Conservation (phyloP, 108 stramenopile species). For the Conticribra weissflogii region DNA sequence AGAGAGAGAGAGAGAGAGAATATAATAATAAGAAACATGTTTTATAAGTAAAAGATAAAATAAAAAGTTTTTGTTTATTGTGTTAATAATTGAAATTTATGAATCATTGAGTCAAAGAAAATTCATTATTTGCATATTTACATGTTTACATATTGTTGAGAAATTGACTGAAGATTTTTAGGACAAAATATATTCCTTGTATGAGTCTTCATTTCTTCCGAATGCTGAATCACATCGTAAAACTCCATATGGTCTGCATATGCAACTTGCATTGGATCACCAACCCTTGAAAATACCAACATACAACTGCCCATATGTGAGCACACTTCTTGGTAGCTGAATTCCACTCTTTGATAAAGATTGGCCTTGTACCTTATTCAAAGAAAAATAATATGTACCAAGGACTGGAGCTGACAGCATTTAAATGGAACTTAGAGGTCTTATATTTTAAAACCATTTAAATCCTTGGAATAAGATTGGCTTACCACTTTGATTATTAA, state of each 20-base stretch:
- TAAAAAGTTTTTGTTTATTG: too few relatives aligned
- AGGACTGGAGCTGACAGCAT: background rate
- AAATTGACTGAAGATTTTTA: constrained; percentile 1
- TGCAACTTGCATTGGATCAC: constrained; percentile 2
- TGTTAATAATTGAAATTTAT: too few relatives aligned
- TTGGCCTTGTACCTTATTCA: constrained; percentile 22
- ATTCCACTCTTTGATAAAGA: background rate
- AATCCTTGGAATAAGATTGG: too few relatives aligned
- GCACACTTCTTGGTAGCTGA: constrained; percentile 10
- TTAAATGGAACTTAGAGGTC: constrained; percentile 1
- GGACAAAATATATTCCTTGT: constrained; percentile 8
- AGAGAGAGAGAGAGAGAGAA: too few relatives aligned
- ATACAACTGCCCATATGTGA: constrained; percentile 17
- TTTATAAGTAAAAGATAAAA: too few relatives aligned
- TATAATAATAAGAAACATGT: too few relatives aligned
- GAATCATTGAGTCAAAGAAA: too few relatives aligned
- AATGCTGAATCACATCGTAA: constrained; percentile 1
- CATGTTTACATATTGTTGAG: too few relatives aligned
- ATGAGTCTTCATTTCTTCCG: background rate
- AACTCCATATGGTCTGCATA: constrained; percentile 23
- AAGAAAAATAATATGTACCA: constrained; percentile 12
- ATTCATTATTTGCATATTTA: too few relatives aligned
- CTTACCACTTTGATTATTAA: too few relatives aligned
- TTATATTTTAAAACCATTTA: background rate
- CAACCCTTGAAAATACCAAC: constrained; percentile 9